Conservation (phyloP, 2,329 filamentous ascomycete species). For the Paramyrothecium sp. region DNA sequence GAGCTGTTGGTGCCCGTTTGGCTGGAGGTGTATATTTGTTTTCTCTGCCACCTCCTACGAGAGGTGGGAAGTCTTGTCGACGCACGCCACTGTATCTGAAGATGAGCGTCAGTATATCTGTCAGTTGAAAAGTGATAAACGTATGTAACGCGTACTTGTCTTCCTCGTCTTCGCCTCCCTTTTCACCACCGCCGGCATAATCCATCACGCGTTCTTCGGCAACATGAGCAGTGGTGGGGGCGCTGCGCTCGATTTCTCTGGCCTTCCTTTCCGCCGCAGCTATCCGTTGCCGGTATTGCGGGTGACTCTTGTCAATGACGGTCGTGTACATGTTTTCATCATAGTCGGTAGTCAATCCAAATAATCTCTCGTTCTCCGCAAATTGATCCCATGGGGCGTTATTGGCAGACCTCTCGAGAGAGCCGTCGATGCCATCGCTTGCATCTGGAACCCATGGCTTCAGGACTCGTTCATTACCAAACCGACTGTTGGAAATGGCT, state of each 20-base stretch:
- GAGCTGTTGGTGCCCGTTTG: conserved; percentile 72
- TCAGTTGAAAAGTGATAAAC: background rate
- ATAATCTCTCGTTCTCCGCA: conserved; percentile 80
- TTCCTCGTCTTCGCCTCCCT: conserved; percentile 80
- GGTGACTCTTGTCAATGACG: conserved; percentile 78
- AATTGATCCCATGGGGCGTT: conserved; percentile 85
- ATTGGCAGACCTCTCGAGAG: conserved; percentile 61
- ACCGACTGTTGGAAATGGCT: conserved; percentile 77
- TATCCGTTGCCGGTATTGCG: conserved; percentile 74
- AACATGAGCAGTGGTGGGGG: conserved; percentile 75
- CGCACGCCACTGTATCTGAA: conserved; percentile 86
- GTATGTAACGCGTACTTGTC: conserved; percentile 66
- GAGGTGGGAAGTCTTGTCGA: conserved; percentile 69
- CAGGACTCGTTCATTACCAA: conserved; percentile 69
- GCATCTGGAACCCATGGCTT: conserved; percentile 78
- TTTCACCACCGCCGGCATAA: conserved; percentile 57
- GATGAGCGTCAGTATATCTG: conserved; percentile 14
- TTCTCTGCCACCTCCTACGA: conserved; percentile 44
- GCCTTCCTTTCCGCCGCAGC: conserved; percentile 81
- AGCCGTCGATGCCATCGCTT: conserved; percentile 61
- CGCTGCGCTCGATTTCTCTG: conserved; percentile 81
- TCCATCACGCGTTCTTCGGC: conserved; percentile 84
- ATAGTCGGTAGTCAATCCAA: conserved; percentile 86
- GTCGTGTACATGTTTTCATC: conserved; percentile 96
- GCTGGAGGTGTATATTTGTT: conserved; percentile 90